Evolutionary conservation across 1,139 yeast species (phyloP).

Genomic region (Kodamaea ohmeri): DNA sequence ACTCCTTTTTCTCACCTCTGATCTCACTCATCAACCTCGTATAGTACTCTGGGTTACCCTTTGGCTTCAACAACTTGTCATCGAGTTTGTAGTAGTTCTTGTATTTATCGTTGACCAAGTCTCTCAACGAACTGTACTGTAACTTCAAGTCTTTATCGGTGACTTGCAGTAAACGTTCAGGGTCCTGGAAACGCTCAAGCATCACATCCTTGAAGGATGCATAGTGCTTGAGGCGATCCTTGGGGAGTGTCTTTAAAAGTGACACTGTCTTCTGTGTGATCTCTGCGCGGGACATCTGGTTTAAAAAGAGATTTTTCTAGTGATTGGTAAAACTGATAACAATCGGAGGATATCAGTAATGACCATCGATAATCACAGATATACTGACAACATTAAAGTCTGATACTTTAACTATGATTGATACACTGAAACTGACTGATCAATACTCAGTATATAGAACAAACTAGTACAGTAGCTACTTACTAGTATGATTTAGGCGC

Average conservation of each 20-base stretch:
- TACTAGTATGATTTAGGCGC: too few relatives aligned
- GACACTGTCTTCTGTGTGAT: constrained; percentile 37
- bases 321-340: too few relatives aligned
- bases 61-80: constrained; percentile 67
- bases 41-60: constrained; percentile 82
- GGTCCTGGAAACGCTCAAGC: constrained; percentile 46
- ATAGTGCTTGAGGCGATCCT: constrained; percentile 63
- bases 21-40: constrained; percentile 67
- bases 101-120: constrained; percentile 60
- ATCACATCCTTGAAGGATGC: constrained; percentile 68
- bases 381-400: too few relatives aligned
- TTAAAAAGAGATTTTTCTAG: too few relatives aligned
- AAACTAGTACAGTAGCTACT: too few relatives aligned
- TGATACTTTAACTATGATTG: too few relatives aligned
- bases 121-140: constrained; percentile 59
- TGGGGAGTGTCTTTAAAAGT: constrained; percentile 50
- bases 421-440: too few relatives aligned
- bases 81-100: constrained; percentile 60
- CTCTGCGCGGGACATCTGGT: constrained; percentile 18
- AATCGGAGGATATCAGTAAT: too few relatives aligned
- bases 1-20: constrained; percentile 70
- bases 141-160: constrained; percentile 53
- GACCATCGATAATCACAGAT: too few relatives aligned
- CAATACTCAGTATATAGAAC: too few relatives aligned
- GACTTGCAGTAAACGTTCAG: constrained; percentile 24